These are phyloP conservation scores for Cordyceps farinosa DNA, from an alignment of 2,329 filamentous ascomycete species.

Conservation along the genomic window DNA sequence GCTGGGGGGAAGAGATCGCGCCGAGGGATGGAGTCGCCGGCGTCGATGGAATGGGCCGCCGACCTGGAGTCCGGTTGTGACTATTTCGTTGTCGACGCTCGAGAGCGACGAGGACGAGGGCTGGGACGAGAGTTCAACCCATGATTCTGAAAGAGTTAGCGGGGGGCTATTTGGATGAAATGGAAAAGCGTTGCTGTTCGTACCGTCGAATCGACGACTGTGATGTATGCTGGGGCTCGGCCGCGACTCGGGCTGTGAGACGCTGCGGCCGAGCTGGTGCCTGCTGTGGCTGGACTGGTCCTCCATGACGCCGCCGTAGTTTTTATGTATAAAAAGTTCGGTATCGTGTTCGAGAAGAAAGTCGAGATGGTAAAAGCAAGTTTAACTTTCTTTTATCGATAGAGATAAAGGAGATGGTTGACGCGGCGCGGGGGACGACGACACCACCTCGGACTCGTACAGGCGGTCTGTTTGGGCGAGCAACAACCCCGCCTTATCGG, in stretches of 20 bases:
- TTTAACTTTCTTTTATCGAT: slow-evolving; percentile 10
- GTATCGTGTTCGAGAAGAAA: slow-evolving; percentile 12
- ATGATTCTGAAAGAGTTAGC: slow-evolving; percentile 66
- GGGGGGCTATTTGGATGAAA: background rate
- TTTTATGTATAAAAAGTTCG: background rate
- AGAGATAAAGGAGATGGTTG: background rate
- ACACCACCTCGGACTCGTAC: slow-evolving; percentile 17
- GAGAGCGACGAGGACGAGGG: slow-evolving; percentile 92
- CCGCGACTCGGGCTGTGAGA: slow-evolving; percentile 27
- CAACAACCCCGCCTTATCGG: slow-evolving; percentile 12
- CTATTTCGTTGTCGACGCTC: slow-evolving; percentile 80
- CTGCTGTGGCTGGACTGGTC: slow-evolving; percentile 27
- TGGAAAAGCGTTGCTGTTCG: slow-evolving; percentile 26
- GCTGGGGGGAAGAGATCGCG: slow-evolving; percentile 33
- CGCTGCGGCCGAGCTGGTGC: slow-evolving; percentile 25
- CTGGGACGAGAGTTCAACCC: slow-evolving; percentile 90
- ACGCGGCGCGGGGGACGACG: slow-evolving; percentile 8
- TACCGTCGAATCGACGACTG: slow-evolving; percentile 37
- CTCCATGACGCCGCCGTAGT: slow-evolving; percentile 25
- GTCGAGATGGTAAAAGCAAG: background rate
- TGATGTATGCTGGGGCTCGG: slow-evolving; percentile 31
- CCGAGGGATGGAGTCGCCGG: slow-evolving; percentile 43
- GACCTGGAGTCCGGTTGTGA: slow-evolving; percentile 81
- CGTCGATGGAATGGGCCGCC: slow-evolving; percentile 61
- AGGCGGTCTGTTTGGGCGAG: slow-evolving; percentile 9